Conservation (phyloP, 1,284 basidiomycete species). For the Caloboletus firmus region DNA sequence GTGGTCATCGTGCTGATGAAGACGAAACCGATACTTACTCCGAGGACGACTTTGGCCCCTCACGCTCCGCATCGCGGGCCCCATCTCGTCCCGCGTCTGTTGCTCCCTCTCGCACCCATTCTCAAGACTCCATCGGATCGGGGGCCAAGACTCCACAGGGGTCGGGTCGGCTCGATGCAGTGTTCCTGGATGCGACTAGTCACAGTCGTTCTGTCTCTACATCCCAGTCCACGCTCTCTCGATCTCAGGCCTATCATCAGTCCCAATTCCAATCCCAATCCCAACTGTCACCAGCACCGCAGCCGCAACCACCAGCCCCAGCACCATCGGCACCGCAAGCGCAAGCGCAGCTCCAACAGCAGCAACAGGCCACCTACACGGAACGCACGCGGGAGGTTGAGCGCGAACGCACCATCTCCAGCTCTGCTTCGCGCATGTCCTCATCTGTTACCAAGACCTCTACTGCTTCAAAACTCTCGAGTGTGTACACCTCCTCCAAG, state of each 20-base stretch:
- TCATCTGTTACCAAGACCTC: conserved; percentile 25
- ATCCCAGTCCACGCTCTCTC: conserved; percentile 24
- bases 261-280: conserved; percentile 13
- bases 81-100: conserved; percentile 32
- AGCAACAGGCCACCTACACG: conserved; percentile 23
- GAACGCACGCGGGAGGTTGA: conserved; percentile 30
- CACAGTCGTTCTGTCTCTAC: conserved; percentile 26
- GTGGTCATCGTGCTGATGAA: conserved; percentile 69
- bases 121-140: conserved; percentile 31
- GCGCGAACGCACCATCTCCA: conserved; percentile 26
- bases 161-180: conserved; percentile 20
- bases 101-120: conserved; percentile 31
- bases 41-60: conserved; percentile 48
- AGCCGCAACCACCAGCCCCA: neutral
- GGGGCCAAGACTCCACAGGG: conserved; percentile 32
- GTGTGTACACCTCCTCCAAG: conserved; percentile 16
- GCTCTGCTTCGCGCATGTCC: conserved; percentile 30
- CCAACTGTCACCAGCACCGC: conserved; percentile 1
- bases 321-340: neutral
- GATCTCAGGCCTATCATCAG: conserved; percentile 15
- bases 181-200: conserved; percentile 24
- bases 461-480: conserved; percentile 25
- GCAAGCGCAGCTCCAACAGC: conserved; percentile 1
- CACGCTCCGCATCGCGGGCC: conserved; percentile 30
- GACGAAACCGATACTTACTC: conserved; percentile 59